Evolutionary conservation across 2,329 filamentous ascomycete species (phyloP).

Genomic region (Lecanosticta acicola): DNA sequence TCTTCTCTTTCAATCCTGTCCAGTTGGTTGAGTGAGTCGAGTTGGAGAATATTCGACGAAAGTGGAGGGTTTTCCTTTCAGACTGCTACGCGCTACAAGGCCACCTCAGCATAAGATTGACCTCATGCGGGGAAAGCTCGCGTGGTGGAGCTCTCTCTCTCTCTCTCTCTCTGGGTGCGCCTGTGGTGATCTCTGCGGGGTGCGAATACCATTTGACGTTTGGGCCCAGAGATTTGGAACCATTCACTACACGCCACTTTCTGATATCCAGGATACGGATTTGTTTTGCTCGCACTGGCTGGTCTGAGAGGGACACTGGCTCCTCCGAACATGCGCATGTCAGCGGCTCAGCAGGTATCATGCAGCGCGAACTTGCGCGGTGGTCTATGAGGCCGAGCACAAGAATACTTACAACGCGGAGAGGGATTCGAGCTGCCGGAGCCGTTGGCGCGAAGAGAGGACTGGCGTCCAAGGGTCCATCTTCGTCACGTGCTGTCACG

Average conservation of each 20-base stretch:
- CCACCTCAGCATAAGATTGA: slow-evolving; percentile 4
- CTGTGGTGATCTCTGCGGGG: background rate
- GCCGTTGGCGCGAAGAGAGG: background rate
- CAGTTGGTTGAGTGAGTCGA: too few relatives aligned
- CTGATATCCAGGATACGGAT: too few relatives aligned
- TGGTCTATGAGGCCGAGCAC: background rate
- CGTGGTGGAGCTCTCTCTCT: background rate
- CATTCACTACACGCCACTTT: too few relatives aligned
- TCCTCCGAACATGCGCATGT: too few relatives aligned
- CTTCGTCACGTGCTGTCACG: background rate
- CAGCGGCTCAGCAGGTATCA: too few relatives aligned
- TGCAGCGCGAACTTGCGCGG: background rate
- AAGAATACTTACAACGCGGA: background rate
- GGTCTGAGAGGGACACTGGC: too few relatives aligned
- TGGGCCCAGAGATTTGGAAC: background rate
- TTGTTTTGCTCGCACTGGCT: too few relatives aligned
- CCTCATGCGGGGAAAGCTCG: slow-evolving; percentile 11
- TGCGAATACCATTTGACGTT: background rate
- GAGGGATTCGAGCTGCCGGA: background rate
- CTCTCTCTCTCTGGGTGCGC: too few relatives aligned
- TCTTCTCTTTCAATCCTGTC: too few relatives aligned
- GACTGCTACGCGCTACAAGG: background rate
- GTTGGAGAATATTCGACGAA: background rate
- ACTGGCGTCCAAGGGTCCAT: background rate
- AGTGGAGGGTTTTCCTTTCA: background rate